Conservation (phyloP, 2,329 filamentous ascomycete genomes). For the Microcera coccophila region DNA sequence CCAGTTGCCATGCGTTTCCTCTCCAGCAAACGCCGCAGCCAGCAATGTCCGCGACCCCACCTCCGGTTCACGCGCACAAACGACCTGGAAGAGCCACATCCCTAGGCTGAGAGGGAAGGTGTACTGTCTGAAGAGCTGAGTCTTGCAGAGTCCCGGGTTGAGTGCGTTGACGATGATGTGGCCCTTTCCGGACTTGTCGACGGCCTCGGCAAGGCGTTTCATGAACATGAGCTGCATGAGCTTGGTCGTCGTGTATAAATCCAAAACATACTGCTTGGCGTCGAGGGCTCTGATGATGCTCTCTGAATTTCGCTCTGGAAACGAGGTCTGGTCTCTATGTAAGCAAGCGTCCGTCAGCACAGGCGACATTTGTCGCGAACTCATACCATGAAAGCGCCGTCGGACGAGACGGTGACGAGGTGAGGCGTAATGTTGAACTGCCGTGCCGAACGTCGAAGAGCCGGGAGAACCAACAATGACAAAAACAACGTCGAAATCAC, state of each 20-base stretch:
- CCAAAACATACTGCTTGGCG: conserved; percentile 11
- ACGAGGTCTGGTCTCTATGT: conserved; percentile 19
- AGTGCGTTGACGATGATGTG: conserved; percentile 37
- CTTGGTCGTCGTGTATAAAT: conserved; percentile 31
- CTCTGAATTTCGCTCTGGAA: conserved; percentile 32
- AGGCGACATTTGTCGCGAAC: background rate
- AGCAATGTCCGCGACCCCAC: conserved; percentile 39
- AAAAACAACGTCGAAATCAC: conserved; percentile 45
- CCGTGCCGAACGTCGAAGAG: conserved; percentile 35
- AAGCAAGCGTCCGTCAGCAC: background rate
- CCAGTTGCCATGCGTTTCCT: conserved; percentile 40
- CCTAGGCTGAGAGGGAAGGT: conserved; percentile 28
- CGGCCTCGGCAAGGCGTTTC: conserved; percentile 32
- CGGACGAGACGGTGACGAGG: conserved; percentile 39
- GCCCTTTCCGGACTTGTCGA: conserved; percentile 29
- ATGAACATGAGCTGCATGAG: conserved; percentile 29
- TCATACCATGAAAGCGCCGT: conserved; percentile 22
- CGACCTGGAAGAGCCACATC: conserved; percentile 7
- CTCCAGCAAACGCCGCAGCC: conserved; percentile 34
- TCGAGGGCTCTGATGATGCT: conserved; percentile 34
- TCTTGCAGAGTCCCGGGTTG: conserved; percentile 40
- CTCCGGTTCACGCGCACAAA: conserved; percentile 37
- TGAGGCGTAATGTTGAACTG: conserved; percentile 33
- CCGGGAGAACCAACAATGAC: conserved; percentile 41
- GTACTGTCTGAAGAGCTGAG: conserved; percentile 35